Base-by-base conservation (phyloP, 345 rosid species). In the Turritis glabra region DNA sequence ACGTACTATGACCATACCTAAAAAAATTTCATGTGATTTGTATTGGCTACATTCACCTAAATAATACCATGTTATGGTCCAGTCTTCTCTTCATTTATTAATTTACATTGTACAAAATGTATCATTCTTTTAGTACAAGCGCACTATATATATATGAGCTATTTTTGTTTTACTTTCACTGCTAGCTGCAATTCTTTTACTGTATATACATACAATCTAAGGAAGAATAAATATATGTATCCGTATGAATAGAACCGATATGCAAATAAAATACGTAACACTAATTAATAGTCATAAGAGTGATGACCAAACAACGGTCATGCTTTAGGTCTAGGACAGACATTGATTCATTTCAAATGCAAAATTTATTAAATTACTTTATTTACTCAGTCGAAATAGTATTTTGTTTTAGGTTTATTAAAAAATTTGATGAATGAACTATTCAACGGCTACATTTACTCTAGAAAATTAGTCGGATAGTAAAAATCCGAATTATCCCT, bases 1-100 rank as follows among this genome's bases (percentile, higher is more conserved):
- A 19, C 30, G 76, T 71, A 77, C 76, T 64, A 22, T 64, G 72
- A 56, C 71, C 66, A 62, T 11, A 63, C 76, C 27, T 26, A n/a
- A 23, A 13, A 15, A 46, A 27, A 12, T 2, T 18, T 70, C 80
- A 77, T 77, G 80, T 77, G 80, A 77, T 77, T 35, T 55, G 58
- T 55, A 38, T 64, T 77, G 80, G 72, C 72, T 64, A 77, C 46
- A 71, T 47, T 77, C 80, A 64, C 67, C 64, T 77, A 47, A 77
- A 63, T 55, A 51, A 41, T 50, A 38, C 13, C 67, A 22, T 62
- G 57, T 69, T 46, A 53, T 71, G 80, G 80, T 77, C 76, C 80
- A 35, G 32, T 4, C 71, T 76, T 30, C 58, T 66, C 71, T 64
- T 25, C 71, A 63, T 63, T 77, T 63, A 64, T 71, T 63, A 56